A percentile compares a stretch with the other conserved stretches of the same genome.
Evolutionary conservation across 2,329 filamentous ascomycete species (phyloP).

Genomic region (Aureobasidium namibiae): DNA sequence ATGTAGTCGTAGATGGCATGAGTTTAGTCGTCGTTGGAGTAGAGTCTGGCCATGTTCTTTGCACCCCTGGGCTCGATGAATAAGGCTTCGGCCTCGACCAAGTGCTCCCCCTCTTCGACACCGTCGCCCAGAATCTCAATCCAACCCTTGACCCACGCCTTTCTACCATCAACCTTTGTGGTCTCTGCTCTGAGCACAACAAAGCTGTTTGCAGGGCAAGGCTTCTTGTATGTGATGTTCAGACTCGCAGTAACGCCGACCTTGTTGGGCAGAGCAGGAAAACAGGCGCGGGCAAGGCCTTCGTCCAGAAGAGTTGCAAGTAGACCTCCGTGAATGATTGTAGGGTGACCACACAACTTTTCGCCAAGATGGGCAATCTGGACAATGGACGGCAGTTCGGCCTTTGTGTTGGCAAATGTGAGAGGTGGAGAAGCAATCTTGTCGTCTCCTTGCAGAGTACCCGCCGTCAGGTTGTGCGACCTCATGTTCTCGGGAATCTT

Average conservation of each 20-base stretch:
- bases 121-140: conserved; percentile 65
- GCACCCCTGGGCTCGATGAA: conserved; percentile 86
- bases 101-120: conserved; percentile 44
- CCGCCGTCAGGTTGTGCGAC: conserved; percentile 70
- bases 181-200: conserved; percentile 73
- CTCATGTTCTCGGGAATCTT: conserved; percentile 69
- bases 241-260: conserved; percentile 81
- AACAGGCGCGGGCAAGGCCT: conserved; percentile 78
- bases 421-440: conserved; percentile 75
- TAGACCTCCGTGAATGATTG: conserved; percentile 82
- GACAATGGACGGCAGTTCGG: conserved; percentile 49
- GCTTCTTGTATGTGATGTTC: conserved; percentile 72
- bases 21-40: neutral
- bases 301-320: conserved; percentile 92
- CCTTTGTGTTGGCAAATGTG: conserved; percentile 49
- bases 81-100: conserved; percentile 77
- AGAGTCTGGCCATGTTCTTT: conserved; percentile 34
- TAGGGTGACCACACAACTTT: conserved; percentile 80
- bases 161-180: conserved; percentile 79
- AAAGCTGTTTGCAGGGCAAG: conserved; percentile 66
- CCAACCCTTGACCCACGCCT: conserved; percentile 85
- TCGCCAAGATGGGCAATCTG: conserved; percentile 69
- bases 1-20: neutral
- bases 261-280: conserved; percentile 77
- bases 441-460: conserved; percentile 65